phyloP scores from a whole-genome alignment of 169 alveolate species.

The Plasmodium sp. region DNA sequence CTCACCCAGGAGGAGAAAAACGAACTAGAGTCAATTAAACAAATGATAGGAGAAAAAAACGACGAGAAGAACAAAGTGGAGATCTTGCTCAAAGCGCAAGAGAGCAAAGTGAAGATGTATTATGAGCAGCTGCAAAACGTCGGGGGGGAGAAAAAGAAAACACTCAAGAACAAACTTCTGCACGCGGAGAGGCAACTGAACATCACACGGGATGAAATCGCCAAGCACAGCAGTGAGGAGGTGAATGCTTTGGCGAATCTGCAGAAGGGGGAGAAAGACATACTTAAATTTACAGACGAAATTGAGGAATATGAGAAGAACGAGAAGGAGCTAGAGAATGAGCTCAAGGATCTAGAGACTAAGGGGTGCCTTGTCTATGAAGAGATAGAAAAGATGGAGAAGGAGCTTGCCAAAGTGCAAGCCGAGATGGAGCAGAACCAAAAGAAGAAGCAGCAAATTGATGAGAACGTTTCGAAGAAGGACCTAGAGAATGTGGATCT shows the following conservation, averaged over 20 bases:
- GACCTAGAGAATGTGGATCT: slow-evolving; percentile 70
- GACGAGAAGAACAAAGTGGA: slow-evolving; percentile 66
- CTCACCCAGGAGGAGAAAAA: slow-evolving; percentile 68
- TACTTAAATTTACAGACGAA: slow-evolving; percentile 77
- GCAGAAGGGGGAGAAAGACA: slow-evolving; percentile 80
- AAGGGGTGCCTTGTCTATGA: slow-evolving; percentile 75
- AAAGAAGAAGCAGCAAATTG: slow-evolving; percentile 55
- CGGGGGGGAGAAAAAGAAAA: slow-evolving; percentile 80
- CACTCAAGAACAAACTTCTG: slow-evolving; percentile 66
- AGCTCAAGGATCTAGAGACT: slow-evolving; percentile 81
- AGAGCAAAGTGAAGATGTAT: slow-evolving; percentile 26
- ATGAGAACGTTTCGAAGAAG: slow-evolving; percentile 46
- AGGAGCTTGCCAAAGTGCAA: slow-evolving; percentile 12
- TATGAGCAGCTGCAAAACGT: slow-evolving; percentile 74
- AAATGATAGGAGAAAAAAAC: slow-evolving; percentile 68
- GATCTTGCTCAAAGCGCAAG: slow-evolving; percentile 47
- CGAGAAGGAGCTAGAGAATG: slow-evolving; percentile 78
- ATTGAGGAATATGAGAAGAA: slow-evolving; percentile 80
- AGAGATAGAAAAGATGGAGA: slow-evolving; percentile 1
- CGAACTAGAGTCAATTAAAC: slow-evolving; percentile 56
- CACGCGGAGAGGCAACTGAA: slow-evolving; percentile 75
- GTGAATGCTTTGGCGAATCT: slow-evolving; percentile 79
- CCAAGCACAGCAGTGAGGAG: slow-evolving; percentile 74
- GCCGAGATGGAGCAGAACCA: slow-evolving; percentile 24
- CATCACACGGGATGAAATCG: slow-evolving; percentile 57